Evolutionary conservation across 2,329 filamentous ascomycete genomes (phyloP), one percentile per base, ranked within the genome.

Genomic region (Penicillium sp.): DNA sequence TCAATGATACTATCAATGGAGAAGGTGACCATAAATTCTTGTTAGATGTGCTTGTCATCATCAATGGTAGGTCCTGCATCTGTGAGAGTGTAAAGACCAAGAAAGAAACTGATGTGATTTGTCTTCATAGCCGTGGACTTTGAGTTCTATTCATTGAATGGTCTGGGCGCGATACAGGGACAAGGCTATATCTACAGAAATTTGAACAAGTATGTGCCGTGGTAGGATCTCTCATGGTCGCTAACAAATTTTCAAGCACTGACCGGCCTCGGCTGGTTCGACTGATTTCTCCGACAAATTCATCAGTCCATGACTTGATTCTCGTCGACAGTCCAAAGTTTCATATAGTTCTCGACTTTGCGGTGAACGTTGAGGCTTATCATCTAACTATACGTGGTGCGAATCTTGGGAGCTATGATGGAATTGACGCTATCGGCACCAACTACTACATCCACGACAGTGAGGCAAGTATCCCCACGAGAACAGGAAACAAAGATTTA

Each of bases 301-400:
- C 60, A n/a, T 55, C 66, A 1, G 57, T 68, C 4, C 68, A 71
- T 46, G 65, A 70, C 41, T 54, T 69, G 41, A 68, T 71, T 39
- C 57, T 70, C 2, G 63, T 71, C 6, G 65, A 70, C 39, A 64
- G 61, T 23, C 70, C 68, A 1, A 73, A 70, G 23, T 74, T 73
- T 47, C 70, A 74, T 49, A 63, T 73, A 6, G 62, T 73, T 0
- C 62, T 74, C 26, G 67, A 74, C 47, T 65, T 66, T 38, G 69
- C 59, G 2, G 57, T 65, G 8, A 74, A 74, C 42, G 57, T 73
- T 10, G 71, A 74, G 49, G 68, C 58, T 1, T 74, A 74, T 51
- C 70, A 74, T 50, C 48, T 74, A 26, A 73, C 71, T 1, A 65
- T 74, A 33, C 67, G 71, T 1, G 71, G 70, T 2, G 68, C 62